phyloP scores from a whole-genome alignment of 1,284 basidiomycete genomes.

The Xanthoconium separans region DNA sequence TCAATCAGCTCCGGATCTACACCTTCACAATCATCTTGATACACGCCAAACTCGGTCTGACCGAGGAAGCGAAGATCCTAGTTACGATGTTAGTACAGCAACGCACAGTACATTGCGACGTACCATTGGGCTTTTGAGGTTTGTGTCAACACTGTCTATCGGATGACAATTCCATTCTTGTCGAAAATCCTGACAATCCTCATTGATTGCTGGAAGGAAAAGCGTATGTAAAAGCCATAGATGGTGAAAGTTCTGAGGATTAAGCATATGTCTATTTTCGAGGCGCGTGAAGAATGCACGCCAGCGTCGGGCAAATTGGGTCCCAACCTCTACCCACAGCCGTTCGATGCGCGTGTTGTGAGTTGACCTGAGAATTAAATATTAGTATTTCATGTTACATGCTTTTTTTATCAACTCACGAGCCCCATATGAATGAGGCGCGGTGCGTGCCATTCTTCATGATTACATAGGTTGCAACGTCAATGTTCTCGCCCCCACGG shows the following conservation, averaged over 20 bases:
- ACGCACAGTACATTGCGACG: neutral
- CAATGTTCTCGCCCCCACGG: constrained; percentile 29
- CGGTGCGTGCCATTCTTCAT: constrained; percentile 19
- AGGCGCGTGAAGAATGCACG: constrained; percentile 29
- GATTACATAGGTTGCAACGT: constrained; percentile 26
- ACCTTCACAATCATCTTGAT: neutral
- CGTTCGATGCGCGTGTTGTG: constrained; percentile 36
- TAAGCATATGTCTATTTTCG: constrained; percentile 22
- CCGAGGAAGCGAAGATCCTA: neutral
- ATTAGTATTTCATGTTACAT: neutral
- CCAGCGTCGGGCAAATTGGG: constrained; percentile 26
- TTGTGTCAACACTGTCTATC: neutral
- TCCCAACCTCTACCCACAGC: constrained; percentile 39
- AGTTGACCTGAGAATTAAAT: constrained; percentile 2
- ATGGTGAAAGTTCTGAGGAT: constrained; percentile 18
- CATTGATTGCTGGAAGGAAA: constrained; percentile 22
- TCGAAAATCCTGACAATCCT: constrained; percentile 22
- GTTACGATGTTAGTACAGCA: neutral
- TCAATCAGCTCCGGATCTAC: neutral
- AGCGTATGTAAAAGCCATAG: constrained; percentile 34
- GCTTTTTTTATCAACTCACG: constrained; percentile 14
- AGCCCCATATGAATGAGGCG: constrained; percentile 34
- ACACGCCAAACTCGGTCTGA: neutral
- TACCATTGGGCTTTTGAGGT: neutral
- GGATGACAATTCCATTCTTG: constrained; percentile 31